Evolutionary conservation across 106 monocot genomes (phyloP), one percentile per base, ranked within the genome.

Genomic region (Chionographis japonica): DNA sequence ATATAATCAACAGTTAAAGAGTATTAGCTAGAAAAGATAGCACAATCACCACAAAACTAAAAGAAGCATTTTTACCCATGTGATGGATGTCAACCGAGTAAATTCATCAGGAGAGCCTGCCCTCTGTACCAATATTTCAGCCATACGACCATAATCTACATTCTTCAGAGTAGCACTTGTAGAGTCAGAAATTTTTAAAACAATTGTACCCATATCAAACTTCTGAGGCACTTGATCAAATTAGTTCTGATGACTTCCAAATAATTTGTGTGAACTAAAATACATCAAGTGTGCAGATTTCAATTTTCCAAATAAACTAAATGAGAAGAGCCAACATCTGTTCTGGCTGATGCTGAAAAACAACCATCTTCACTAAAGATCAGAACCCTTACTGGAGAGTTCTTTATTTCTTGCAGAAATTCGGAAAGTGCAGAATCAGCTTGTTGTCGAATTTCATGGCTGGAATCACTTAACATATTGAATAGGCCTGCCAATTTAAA

Each of bases 71-170:
- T 81, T 81, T 82, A 99, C 98, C 98, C 98, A 99, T 54, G 93
- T 93, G 41, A 99, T 79, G 55, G 98, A 73, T 49, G 98, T 99
- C 77, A 88, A 80, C 15, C 98, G 82, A 57, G 98, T 99, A 72
- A 99, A 99, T 68, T 87, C 98, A 71, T 99, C 93, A 75, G 80
- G 43, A 65, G 93, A 99, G 54, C 79, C 72, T 8, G 92, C 92
- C 70, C 98, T 78, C 27, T 80, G 87, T 37, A 99, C 98, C 74
- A 99, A 74, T 83, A 99, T 99, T 81, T 99, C 98, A 83, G 93
- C 88, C 98, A 99, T 99, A 35, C 98, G 89, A 56, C 98, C 98
- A 93, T 99, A 99, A 85, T 99, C 98, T 83, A 99, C 98, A 90
- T 82, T 93, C 98, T 99, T 89, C 64, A 93, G 19, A 78, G 37